phyloP scores from a whole-genome alignment of 2,329 filamentous ascomycete species.

The Botrytis paeoniae region DNA sequence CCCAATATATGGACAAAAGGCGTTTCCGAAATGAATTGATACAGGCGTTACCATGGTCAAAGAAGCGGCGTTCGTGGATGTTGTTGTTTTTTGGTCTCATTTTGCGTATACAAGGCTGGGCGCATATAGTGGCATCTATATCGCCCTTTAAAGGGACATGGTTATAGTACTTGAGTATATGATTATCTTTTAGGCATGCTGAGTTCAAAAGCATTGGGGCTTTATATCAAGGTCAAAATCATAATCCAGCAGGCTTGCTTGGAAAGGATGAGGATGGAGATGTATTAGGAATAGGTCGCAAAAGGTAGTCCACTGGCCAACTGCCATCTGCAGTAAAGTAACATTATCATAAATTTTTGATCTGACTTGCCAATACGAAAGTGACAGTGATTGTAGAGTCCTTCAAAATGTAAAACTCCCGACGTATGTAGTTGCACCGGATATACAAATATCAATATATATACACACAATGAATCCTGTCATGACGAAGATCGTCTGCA shows the following conservation, averaged over 20 bases:
- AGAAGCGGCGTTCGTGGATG: conserved; percentile 8
- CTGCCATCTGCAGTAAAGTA: neutral
- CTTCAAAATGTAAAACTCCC: neutral
- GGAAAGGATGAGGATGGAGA: neutral
- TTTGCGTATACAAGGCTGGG: neutral
- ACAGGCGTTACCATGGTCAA: neutral
- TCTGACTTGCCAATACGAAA: neutral
- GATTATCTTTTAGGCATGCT: neutral
- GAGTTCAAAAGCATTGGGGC: neutral
- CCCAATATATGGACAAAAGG: conserved; percentile 19
- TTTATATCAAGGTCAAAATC: neutral
- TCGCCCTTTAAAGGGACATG: neutral
- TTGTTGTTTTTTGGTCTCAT: neutral
- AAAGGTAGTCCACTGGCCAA: neutral
- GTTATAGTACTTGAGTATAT: neutral
- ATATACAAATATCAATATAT: neutral
- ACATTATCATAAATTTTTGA: neutral
- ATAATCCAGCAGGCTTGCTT: conserved; percentile 3
- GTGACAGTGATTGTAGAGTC: neutral
- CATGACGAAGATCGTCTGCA: neutral
- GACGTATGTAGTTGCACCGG: neutral
- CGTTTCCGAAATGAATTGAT: conserved; percentile 13
- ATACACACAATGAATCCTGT: neutral
- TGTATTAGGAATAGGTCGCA: neutral
- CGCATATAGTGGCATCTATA: neutral